Percentiles rank a stretch among this genome's conserved stretches.
Evolutionary conservation across 768 basidiomycete species (phyloP).

Genomic region (Panaeolus papilionaceus): DNA sequence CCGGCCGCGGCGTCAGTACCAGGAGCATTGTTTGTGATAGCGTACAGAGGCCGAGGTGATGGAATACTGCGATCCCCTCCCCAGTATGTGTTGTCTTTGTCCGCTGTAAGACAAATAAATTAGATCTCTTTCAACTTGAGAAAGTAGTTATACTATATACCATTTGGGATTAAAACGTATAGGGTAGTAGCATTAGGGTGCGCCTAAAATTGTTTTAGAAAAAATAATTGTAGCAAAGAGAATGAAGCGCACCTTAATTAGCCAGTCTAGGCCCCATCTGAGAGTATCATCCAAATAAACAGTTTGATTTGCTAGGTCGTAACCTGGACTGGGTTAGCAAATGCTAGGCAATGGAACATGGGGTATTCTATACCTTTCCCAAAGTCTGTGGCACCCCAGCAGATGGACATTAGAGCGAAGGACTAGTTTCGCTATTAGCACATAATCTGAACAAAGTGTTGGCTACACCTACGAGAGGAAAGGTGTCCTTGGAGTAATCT

Average conservation of each 20-base stretch:
- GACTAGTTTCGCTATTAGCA: conserved; percentile 46
- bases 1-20: conserved; percentile 92
- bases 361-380: conserved; percentile 62
- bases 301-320: conserved; percentile 86
- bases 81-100: conserved; percentile 84
- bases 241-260: conserved; percentile 70
- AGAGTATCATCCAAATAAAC: conserved; percentile 91
- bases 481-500: conserved; percentile 92
- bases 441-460: not conserved
- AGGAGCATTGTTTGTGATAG: conserved; percentile 79
- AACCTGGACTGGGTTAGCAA: conserved; percentile 51
- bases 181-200: conserved; percentile 78
- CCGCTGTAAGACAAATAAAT: conserved; percentile 40
- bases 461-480: conserved; percentile 66
- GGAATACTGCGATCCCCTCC: conserved; percentile 86
- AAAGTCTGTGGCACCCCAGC: conserved; percentile 89
- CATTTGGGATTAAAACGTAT: conserved; percentile 62
- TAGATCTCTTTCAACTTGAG: not conserved
- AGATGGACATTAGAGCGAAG: conserved; percentile 84
- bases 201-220: conserved; percentile 54
- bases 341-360: conserved; percentile 1
- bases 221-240: not conserved
- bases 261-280: conserved; percentile 91
- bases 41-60: conserved; percentile 72
- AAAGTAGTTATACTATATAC: not conserved